Conservation (phyloP, 768 basidiomycete genomes). For the Phlebiopsis gigantea region DNA sequence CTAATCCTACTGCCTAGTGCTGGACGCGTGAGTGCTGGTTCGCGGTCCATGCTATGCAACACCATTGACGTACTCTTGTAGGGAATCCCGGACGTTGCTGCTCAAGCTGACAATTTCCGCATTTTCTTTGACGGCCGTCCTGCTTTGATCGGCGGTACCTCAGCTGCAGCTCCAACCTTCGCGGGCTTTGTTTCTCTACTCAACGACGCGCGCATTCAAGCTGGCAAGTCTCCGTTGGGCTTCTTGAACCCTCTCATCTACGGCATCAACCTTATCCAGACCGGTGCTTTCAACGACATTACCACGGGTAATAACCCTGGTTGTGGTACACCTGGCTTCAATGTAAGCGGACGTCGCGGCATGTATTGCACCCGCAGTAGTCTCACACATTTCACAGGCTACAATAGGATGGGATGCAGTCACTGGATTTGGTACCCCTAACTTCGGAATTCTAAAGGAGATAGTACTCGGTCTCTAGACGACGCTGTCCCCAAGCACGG, state of each 20-base stretch:
- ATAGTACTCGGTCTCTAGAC: constrained; percentile 17
- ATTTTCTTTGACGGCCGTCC: constrained; percentile 40
- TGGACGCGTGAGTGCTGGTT: background rate
- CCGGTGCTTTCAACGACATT: constrained; percentile 30
- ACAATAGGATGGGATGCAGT: constrained; percentile 32
- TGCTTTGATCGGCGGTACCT: constrained; percentile 51
- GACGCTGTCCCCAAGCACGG: too few species aligned
- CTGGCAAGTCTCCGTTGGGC: constrained; percentile 27
- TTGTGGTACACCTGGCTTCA: constrained; percentile 33
- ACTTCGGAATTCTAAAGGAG: constrained; percentile 26
- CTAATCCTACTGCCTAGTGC: background rate
- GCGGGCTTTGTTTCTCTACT: constrained; percentile 58
- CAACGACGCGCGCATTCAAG: constrained; percentile 29
- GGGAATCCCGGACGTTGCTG: constrained; percentile 66
- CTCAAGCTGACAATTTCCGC: constrained; percentile 46
- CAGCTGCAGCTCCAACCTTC: constrained; percentile 59
- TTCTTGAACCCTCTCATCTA: constrained; percentile 36
- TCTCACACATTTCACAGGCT: constrained; percentile 20
- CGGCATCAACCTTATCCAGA: constrained; percentile 12
- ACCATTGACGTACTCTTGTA: constrained; percentile 24
- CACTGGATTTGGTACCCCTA: constrained; percentile 30
- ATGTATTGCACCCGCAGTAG: background rate
- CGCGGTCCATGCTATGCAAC: background rate
- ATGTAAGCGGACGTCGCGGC: constrained; percentile 12
- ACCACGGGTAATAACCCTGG: constrained; percentile 32